Conservation (phyloP, 345 rosid species). For the Lepidium aucheri region DNA sequence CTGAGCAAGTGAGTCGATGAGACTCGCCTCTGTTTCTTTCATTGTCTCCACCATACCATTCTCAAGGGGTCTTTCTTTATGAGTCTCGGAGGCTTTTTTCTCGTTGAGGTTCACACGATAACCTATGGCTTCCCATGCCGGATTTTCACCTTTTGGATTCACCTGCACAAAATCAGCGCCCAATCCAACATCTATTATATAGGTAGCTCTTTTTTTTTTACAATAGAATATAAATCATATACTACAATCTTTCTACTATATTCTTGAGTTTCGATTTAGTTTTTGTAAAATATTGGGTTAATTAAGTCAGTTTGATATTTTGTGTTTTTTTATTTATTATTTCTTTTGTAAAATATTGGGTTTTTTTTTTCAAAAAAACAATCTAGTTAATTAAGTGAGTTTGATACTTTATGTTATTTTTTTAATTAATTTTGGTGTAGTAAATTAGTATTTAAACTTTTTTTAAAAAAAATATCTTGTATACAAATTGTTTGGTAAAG, state of each 20-base stretch:
- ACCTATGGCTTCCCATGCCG: slow-evolving; percentile 71
- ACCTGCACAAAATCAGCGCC: slow-evolving; percentile 32
- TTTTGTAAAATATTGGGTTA: too few relatives aligned
- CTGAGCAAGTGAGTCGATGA: slow-evolving; percentile 37
- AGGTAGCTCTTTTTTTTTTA: neutral
- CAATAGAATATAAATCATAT: neutral
- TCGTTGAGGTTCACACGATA: slow-evolving; percentile 30
- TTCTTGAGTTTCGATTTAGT: too few relatives aligned
- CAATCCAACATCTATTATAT: neutral
- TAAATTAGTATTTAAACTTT: too few relatives aligned
- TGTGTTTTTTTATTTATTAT: too few relatives aligned
- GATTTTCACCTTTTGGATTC: slow-evolving; percentile 49
- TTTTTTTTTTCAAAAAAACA: too few relatives aligned
- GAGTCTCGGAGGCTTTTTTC: neutral
- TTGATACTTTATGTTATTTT: too few relatives aligned
- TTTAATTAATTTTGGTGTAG: too few relatives aligned
- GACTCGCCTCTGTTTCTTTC: slow-evolving; percentile 36
- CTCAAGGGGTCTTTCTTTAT: slow-evolving; percentile 54
- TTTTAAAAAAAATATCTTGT: too few relatives aligned
- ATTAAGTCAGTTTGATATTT: too few relatives aligned
- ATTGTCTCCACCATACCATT: slow-evolving; percentile 61
- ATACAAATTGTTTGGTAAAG: too few relatives aligned
- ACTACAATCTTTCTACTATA: neutral
- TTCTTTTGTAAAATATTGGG: too few relatives aligned
- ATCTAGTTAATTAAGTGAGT: too few relatives aligned